phyloP scores from a whole-genome alignment of 768 basidiomycete species.

The Phylloporus rhodoxanthus region DNA sequence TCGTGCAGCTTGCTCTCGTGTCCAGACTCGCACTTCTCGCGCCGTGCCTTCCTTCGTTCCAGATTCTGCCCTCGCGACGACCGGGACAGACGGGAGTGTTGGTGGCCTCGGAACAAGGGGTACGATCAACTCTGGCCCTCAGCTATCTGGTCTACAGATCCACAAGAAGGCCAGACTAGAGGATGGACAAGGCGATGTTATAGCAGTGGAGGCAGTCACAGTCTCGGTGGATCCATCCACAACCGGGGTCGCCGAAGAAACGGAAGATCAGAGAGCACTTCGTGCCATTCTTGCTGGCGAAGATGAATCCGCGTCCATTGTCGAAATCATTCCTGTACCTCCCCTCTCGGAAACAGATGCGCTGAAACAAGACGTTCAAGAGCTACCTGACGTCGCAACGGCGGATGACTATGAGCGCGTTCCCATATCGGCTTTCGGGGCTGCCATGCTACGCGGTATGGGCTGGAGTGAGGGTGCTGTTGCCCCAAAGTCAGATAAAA shows the following conservation, averaged over 20 bases:
- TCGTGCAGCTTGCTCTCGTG: slow-evolving; percentile 19
- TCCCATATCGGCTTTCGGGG: slow-evolving; percentile 89
- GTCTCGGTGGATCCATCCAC: slow-evolving; percentile 13
- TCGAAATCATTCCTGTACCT: slow-evolving; percentile 59
- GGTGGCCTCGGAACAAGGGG: slow-evolving; percentile 74
- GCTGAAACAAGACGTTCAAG: slow-evolving; percentile 74
- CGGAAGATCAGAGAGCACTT: slow-evolving; percentile 77
- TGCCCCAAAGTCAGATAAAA: slow-evolving; percentile 52
- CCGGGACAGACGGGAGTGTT: slow-evolving; percentile 66
- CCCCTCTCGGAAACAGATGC: slow-evolving; percentile 77
- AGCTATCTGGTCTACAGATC: slow-evolving; percentile 61
- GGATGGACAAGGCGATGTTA: slow-evolving; percentile 26
- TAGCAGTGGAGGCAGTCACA: background rate
- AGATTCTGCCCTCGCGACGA: slow-evolving; percentile 46
- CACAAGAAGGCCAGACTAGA: slow-evolving; percentile 32
- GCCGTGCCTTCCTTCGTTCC: slow-evolving; percentile 52
- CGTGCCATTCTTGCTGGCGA: slow-evolving; percentile 65
- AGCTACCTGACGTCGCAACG: slow-evolving; percentile 70
- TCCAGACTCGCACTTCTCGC: slow-evolving; percentile 8
- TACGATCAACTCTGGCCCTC: slow-evolving; percentile 70
- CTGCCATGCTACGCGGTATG: slow-evolving; percentile 92
- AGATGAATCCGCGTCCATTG: slow-evolving; percentile 33
- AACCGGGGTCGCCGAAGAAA: slow-evolving; percentile 40
- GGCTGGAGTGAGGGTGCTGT: slow-evolving; percentile 86
- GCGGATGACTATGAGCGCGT: slow-evolving; percentile 85